Evolutionary conservation across 306 rosid species (phyloP), one percentile per base, ranked within the genome.

Genomic region (Vigna trinervia): DNA sequence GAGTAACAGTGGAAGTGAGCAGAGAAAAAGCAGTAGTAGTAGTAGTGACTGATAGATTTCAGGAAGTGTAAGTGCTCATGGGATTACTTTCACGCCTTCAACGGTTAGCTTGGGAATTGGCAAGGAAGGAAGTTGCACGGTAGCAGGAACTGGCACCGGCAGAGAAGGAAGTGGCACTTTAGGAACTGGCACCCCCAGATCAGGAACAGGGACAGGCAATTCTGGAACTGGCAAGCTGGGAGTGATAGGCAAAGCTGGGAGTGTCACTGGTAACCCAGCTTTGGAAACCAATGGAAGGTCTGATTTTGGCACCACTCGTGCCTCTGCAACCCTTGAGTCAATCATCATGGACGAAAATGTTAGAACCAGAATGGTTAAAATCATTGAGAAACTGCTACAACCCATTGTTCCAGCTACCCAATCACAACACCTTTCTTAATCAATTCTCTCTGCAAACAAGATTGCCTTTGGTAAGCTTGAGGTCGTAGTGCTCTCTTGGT

Each of bases 371-470:
- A 86, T 30, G 28, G 79, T 45, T 48, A 86, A 17, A 65, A 85
- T 20, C 30, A 76, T 64, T 57, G 76, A 58, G 22, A 81, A 74
- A 59, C 51, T 57, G 51, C 20, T 64, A 60, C 74, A 71, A 46
- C 79, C 85, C 89, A 89, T 89, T 60, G 32, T 76, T 71, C 57
- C 28, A 75, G 67, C 2, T 28, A 83, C 36, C 64, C 47, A 56
- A 63, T 57, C n/a, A 56, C 39, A 47, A 60, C 48, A 59, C 52
- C 17, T 60, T 74, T 47, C 46, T 28, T 4, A 10, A 28, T 52
- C 57, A 32, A 12, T 36, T 56, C 5, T 63, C 3, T 77, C 2
- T 77, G 56, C 39, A 59, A 11, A 30, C 50, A 38, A 59, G 2
- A 20, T 30, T 71, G 53, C 11, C 12, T 53, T 59, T 63, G 76